These are phyloP conservation scores for Ehretia macrophylla DNA, from an alignment of 257 asterid species.

Conservation along the genomic window DNA sequence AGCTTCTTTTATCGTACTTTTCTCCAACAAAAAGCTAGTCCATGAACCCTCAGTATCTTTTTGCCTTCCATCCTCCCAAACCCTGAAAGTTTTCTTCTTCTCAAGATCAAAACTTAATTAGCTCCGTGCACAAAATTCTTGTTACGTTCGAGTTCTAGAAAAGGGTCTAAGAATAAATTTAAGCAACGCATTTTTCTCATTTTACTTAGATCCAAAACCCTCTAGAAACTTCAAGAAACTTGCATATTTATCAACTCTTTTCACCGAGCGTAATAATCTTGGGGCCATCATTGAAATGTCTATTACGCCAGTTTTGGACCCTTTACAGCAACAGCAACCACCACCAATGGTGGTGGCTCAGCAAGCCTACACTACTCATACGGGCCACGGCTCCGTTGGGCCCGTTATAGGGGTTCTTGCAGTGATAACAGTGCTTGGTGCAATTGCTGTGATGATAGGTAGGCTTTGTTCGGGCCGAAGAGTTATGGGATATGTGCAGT, in stretches of 20 bases:
- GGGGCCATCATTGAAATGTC: background rate
- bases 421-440: conserved; percentile 47
- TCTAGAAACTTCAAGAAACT: too few species aligned
- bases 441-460: conserved; percentile 60
- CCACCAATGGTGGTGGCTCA: conserved; percentile 47
- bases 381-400: conserved; percentile 63
- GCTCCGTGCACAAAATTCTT: too few species aligned
- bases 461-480: conserved; percentile 64
- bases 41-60: background rate
- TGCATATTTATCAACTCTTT: too few species aligned
- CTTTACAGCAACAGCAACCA: conserved; percentile 23
- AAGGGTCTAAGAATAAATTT: too few species aligned
- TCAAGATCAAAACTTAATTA: background rate
- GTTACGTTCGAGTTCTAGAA: too few species aligned
- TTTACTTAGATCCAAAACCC: background rate
- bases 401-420: conserved; percentile 71
- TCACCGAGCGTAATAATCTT: background rate
- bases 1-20: background rate
- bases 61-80: background rate
- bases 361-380: conserved; percentile 36
- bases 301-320: conserved; percentile 23
- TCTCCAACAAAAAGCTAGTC: background rate
- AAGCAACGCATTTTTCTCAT: background rate
- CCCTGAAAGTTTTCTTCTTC: too few species aligned
- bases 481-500: conserved; percentile 46